Base-by-base conservation (phyloP, 2,329 filamentous ascomycete genomes). In the Colletotrichum sp. region DNA sequence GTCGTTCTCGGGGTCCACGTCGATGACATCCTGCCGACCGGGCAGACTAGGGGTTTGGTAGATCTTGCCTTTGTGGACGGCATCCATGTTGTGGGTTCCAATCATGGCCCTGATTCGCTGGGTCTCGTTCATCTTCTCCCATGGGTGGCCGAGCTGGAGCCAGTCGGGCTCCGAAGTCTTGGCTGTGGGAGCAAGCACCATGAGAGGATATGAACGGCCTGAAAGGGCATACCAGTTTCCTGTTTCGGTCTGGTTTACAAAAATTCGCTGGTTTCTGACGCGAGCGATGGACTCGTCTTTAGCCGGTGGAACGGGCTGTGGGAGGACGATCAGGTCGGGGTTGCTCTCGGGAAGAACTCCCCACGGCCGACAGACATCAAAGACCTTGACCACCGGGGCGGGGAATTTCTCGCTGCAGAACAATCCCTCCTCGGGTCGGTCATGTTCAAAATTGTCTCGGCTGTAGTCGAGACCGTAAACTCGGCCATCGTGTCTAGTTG, bases 221-320 rank as follows among this genome's bases (percentile, higher is more conserved):
- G 96, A 98, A 85, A 98, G 90, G 36, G 96, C 97, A 83, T 96
- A 99, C 96, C 96, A 98, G 76, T 94, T 94, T 34, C 96, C 96
- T n/a, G 89, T 88, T 71, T 94, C 91, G 3, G 96, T 98, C 79
- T 93, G 94, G 82, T 98, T 98, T 75, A 98, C 89, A 81, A 97
- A 98, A 1, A 98, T 92, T 72, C 91, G 92, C 76, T 90, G 89
- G 77, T 89, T 90, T 36, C 93, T 88, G 62, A 90, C 88, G 43
- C 89, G 87, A 30, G 85, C 86, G 18, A 85, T 85, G 3, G 86
- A 83, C n/a, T 88, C 86, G 67, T 91, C 87, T 21, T 86, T 85
- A 5, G 86, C 83, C 3, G 90, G 93, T 79, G 95, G 92, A 26
- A 92, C 87, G 1, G 97, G 97, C 81, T 98, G 97, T 3, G 96